Evolutionary conservation across 306 rosid species (phyloP).

Genomic region (Inga oerstediana): DNA sequence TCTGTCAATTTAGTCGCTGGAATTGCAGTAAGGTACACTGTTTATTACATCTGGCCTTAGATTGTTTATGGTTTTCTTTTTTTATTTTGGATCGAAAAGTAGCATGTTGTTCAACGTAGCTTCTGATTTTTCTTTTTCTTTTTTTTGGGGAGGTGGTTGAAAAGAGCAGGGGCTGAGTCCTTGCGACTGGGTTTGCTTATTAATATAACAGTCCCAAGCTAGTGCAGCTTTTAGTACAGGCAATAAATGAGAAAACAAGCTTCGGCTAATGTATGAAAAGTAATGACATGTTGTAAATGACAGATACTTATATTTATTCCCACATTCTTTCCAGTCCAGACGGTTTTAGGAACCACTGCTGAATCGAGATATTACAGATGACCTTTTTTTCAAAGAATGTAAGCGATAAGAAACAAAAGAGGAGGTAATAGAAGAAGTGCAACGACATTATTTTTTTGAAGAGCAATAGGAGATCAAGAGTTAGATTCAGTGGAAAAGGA

Average conservation of each 20-base stretch:
- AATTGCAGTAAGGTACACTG: constrained; percentile 82
- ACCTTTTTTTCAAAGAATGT: neutral
- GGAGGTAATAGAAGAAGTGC: neutral
- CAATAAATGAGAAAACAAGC: neutral
- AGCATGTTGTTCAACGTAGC: neutral
- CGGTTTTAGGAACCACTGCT: neutral
- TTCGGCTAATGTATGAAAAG: neutral
- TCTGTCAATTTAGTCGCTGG: constrained; percentile 90
- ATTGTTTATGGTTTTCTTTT: neutral
- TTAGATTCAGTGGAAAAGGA: neutral
- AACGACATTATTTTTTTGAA: neutral
- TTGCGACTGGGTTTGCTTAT: neutral
- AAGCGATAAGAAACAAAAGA: neutral
- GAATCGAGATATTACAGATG: neutral
- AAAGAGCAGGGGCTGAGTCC: neutral
- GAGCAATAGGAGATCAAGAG: neutral
- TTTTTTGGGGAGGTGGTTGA: neutral
- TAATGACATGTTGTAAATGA: neutral
- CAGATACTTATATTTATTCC: neutral
- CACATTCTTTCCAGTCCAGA: neutral
- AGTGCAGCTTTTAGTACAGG: neutral
- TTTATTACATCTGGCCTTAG: neutral
- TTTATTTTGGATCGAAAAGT: neutral
- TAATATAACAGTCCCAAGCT: neutral
- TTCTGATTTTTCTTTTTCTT: neutral